Evolutionary conservation across 805 yeast species (phyloP).

Genomic region (Yamadazyma sp.): DNA sequence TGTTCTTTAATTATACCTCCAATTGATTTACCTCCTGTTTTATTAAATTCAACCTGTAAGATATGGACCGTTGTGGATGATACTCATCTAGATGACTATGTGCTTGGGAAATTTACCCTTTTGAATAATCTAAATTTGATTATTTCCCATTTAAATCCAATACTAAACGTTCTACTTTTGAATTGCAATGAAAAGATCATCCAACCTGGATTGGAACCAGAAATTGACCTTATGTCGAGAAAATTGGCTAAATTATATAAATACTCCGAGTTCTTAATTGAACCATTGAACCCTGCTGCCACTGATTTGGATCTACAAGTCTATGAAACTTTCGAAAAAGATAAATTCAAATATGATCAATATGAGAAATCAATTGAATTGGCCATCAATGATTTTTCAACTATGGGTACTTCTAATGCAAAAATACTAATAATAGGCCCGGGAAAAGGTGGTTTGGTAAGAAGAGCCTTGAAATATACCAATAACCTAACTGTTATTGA

Average conservation of each 20-base stretch:
- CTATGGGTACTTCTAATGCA: neutral
- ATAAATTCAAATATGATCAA: slow-evolving; percentile 61
- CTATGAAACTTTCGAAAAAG: slow-evolving; percentile 71
- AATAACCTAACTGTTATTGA: slow-evolving; percentile 54
- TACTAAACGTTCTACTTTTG: slow-evolving; percentile 1
- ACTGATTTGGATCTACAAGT: slow-evolving; percentile 55
- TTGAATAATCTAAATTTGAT: slow-evolving; percentile 1
- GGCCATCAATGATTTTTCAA: slow-evolving; percentile 40
- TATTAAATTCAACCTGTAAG: neutral
- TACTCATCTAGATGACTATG: neutral
- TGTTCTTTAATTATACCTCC: neutral
- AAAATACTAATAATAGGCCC: slow-evolving; percentile 73
- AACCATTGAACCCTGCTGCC: slow-evolving; percentile 73
- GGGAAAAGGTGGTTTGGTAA: slow-evolving; percentile 81
- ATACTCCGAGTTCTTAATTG: slow-evolving; percentile 18
- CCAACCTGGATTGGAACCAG: neutral
- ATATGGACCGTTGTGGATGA: slow-evolving; percentile 1
- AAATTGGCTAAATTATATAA: too few relatives aligned
- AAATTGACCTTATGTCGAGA: slow-evolving; percentile 1
- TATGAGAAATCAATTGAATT: slow-evolving; percentile 63
- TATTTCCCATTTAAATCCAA: slow-evolving; percentile 1
- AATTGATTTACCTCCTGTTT: neutral
- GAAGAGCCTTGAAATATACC: slow-evolving; percentile 15
- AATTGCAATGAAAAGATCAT: slow-evolving; percentile 1
- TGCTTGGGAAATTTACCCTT: slow-evolving; percentile 1